Conservation (phyloP, 352 stramenopile genomes). For the Globisporangium barbulae region DNA sequence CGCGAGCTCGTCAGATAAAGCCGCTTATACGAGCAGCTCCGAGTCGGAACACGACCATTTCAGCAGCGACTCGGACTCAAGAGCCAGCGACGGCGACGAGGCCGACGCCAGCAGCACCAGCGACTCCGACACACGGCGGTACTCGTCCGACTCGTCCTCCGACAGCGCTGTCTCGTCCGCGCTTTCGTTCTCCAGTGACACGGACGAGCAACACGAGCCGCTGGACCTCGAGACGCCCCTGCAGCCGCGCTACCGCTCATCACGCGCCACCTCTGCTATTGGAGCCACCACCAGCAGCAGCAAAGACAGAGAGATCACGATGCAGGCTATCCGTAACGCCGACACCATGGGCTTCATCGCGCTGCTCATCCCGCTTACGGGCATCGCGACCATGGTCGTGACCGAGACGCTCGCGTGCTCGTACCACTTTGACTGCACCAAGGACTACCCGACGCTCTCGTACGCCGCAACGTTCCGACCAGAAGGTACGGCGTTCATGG, state of each 20-base stretch:
- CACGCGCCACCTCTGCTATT: neutral
- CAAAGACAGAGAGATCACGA: constrained; percentile 8
- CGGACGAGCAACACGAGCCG: neutral
- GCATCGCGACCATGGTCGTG: constrained; percentile 67
- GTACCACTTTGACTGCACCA: constrained; percentile 70
- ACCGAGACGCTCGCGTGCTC: constrained; percentile 70
- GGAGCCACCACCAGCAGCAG: neutral
- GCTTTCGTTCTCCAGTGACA: constrained; percentile 18
- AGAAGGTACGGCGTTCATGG: constrained; percentile 60
- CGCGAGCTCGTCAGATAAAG: constrained; percentile 8
- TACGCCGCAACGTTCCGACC: constrained; percentile 80
- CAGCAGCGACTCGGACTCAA: constrained; percentile 16
- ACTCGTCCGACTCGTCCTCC: constrained; percentile 5
- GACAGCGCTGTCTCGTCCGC: constrained; percentile 16
- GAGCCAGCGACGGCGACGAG: constrained; percentile 5
- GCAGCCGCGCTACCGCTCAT: constrained; percentile 9
- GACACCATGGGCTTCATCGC: constrained; percentile 69
- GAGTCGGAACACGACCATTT: constrained; percentile 4
- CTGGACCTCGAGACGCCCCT: neutral
- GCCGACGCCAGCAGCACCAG: constrained; percentile 8
- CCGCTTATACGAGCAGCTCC: neutral
- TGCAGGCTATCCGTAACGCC: constrained; percentile 21
- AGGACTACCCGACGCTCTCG: constrained; percentile 79
- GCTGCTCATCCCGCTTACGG: constrained; percentile 66
- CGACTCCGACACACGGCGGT: neutral